These are phyloP conservation scores for Pseudogymnoascus sp. DNA, from an alignment of 2,329 filamentous ascomycete species.

Conservation along the genomic window DNA sequence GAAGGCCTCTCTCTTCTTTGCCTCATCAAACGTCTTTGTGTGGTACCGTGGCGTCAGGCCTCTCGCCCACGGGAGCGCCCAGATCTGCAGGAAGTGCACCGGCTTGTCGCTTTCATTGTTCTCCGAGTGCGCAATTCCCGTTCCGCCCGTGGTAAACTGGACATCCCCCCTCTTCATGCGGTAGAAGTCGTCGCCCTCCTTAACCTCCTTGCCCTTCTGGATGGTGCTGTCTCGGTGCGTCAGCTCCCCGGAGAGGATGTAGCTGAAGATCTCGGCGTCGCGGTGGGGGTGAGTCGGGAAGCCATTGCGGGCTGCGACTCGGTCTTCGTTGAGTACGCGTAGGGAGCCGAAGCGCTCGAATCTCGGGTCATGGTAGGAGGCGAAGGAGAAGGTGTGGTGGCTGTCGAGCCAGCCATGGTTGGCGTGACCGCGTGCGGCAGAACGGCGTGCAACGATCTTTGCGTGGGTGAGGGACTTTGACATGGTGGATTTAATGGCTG, in stretches of 20 bases:
- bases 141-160: conserved; percentile 85
- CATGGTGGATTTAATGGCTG: conserved; percentile 40
- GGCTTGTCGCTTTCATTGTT: conserved; percentile 65
- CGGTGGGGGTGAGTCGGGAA: conserved; percentile 81
- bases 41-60: conserved; percentile 69
- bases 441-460: conserved; percentile 68
- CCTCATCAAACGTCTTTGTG: conserved; percentile 64
- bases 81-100: conserved; percentile 84
- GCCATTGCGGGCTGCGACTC: conserved; percentile 62
- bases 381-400: conserved; percentile 82
- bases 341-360: conserved; percentile 66
- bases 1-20: conserved; percentile 61
- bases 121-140: conserved; percentile 71
- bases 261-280: conserved; percentile 85
- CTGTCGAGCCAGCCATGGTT: conserved; percentile 84
- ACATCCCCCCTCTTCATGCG: conserved; percentile 72
- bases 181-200: conserved; percentile 54
- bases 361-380: conserved; percentile 48
- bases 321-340: conserved; percentile 83
- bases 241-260: conserved; percentile 76
- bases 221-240: conserved; percentile 85
- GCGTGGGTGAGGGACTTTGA: conserved; percentile 56
- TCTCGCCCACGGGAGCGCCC: conserved; percentile 69
- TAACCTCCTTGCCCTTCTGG: conserved; percentile 54
- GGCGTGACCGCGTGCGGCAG: conserved; percentile 61